phyloP scores from a whole-genome alignment of 1,139 yeast genomes.

The Yamadazyma epiphylla region DNA sequence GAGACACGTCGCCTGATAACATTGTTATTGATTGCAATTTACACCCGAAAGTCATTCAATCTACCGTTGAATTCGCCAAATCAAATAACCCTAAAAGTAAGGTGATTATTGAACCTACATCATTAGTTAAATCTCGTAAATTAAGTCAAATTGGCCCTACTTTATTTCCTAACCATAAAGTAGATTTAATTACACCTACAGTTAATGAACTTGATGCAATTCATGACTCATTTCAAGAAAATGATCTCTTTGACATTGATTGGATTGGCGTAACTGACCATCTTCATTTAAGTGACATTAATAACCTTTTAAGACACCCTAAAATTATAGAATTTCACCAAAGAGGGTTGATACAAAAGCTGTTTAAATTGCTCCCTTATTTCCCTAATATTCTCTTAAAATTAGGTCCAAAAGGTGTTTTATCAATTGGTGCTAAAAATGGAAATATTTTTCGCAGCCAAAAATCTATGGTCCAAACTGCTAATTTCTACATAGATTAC shows the following conservation, averaged over 20 bases:
- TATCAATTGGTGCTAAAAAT: slow-evolving; percentile 29
- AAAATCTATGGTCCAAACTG: slow-evolving; percentile 16
- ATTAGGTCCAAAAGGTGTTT: slow-evolving; percentile 63
- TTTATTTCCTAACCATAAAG: slow-evolving; percentile 28
- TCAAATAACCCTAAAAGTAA: slow-evolving; percentile 12
- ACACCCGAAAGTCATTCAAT: slow-evolving; percentile 35
- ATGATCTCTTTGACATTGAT: slow-evolving; percentile 52
- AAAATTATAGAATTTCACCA: slow-evolving; percentile 15
- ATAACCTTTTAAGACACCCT: slow-evolving; percentile 31
- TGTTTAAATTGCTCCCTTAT: slow-evolving; percentile 68
- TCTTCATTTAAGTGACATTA: slow-evolving; percentile 46
- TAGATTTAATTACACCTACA: slow-evolving; percentile 65
- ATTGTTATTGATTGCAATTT: slow-evolving; percentile 72
- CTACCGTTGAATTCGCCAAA: slow-evolving; percentile 26
- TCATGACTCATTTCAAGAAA: slow-evolving; percentile 42
- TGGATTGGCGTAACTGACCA: slow-evolving; percentile 78
- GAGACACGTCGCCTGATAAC: slow-evolving; percentile 30
- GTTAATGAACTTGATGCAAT: slow-evolving; percentile 55
- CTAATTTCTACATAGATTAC: slow-evolving; percentile 45
- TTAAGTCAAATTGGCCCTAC: slow-evolving; percentile 23
- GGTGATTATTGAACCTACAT: slow-evolving; percentile 74
- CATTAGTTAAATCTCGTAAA: slow-evolving; percentile 53
- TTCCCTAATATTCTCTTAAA: slow-evolving; percentile 67
- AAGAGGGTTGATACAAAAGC: slow-evolving; percentile 63
- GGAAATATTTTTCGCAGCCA: slow-evolving; percentile 3